Percentiles rank a stretch among this genome's conserved stretches.
These are phyloP conservation scores for Torrubiella hemipterigena DNA, from an alignment of 2,329 filamentous ascomycete species.

Conservation along the genomic window DNA sequence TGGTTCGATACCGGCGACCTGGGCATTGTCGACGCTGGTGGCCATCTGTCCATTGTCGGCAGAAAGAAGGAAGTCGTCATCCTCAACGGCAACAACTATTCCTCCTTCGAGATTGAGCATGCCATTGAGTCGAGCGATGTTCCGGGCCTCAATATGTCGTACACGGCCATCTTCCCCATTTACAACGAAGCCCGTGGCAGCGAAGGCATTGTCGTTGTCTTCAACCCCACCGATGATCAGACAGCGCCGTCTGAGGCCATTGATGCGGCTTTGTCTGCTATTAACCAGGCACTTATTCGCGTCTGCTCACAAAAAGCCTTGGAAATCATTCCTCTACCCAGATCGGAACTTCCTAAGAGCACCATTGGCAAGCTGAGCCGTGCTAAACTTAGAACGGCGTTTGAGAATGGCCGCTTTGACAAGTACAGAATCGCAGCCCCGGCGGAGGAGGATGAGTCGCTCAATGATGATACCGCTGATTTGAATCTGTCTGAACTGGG, in stretches of 20 bases:
- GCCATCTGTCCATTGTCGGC: constrained; percentile 23
- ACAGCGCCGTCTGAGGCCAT: constrained; percentile 8
- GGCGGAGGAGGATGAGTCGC: neutral
- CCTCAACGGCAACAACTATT: constrained; percentile 33
- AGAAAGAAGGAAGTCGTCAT: constrained; percentile 30
- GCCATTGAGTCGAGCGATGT: constrained; percentile 21
- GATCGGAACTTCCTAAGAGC: constrained; percentile 9
- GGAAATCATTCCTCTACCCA: constrained; percentile 5
- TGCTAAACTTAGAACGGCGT: constrained; percentile 21
- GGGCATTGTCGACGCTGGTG: constrained; percentile 19
- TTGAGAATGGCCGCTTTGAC: constrained; percentile 18
- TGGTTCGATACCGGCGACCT: constrained; percentile 31
- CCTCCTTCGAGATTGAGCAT: constrained; percentile 22
- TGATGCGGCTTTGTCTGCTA: constrained; percentile 5
- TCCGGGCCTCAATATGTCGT: constrained; percentile 13
- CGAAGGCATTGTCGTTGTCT: constrained; percentile 27
- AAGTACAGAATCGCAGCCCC: too few relatives aligned
- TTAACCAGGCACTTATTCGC: too few relatives aligned
- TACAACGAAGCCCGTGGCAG: constrained; percentile 12
- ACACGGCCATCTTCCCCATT: constrained; percentile 25
- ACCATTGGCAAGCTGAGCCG: constrained; percentile 28
- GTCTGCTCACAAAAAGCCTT: constrained; percentile 4
- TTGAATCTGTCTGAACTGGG: constrained; percentile 18
- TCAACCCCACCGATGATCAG: constrained; percentile 17
- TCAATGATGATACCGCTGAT: neutral